Conservation (phyloP, 495 filamentous ascomycete species). For the Hypoxylon trugodes region DNA sequence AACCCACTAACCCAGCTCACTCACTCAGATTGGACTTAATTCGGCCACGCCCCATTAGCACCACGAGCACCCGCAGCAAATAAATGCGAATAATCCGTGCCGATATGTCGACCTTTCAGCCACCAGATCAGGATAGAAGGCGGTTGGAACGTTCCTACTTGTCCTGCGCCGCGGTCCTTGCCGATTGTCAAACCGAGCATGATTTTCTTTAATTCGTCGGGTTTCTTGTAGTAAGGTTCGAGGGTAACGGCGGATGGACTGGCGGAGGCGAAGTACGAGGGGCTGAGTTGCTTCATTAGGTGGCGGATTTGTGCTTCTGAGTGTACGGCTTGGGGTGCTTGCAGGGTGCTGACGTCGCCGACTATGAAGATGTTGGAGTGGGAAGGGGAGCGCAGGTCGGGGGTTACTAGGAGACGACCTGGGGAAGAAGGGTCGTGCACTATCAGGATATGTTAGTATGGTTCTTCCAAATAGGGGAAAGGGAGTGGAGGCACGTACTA, state of each 20-base stretch:
- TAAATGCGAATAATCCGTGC: slow-evolving; percentile 37
- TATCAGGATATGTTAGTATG: too few relatives aligned
- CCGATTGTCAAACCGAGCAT: slow-evolving; percentile 56
- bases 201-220: slow-evolving; percentile 22
- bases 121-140: slow-evolving; percentile 56
- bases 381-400: slow-evolving; percentile 46
- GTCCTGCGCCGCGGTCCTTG: slow-evolving; percentile 56
- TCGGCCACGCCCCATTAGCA: slow-evolving; percentile 19
- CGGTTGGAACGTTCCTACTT: slow-evolving; percentile 54
- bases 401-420: slow-evolving; percentile 47
- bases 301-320: slow-evolving; percentile 33
- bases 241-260: too few relatives aligned
- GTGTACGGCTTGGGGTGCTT: slow-evolving; percentile 35
- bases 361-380: slow-evolving; percentile 51
- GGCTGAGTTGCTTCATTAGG: slow-evolving; percentile 43
- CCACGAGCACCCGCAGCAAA: slow-evolving; percentile 33
- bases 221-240: slow-evolving; percentile 34
- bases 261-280: slow-evolving; percentile 29
- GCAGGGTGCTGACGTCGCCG: slow-evolving; percentile 50
- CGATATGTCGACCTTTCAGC: slow-evolving; percentile 53
- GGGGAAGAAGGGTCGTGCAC: slow-evolving; percentile 39
- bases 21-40: slow-evolving; percentile 1
- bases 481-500: too few relatives aligned
- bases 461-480: too few relatives aligned
- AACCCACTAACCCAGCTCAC: too few relatives aligned